phyloP scores from a whole-genome alignment of 768 basidiomycete species.

The Hygrocybe punicea region DNA sequence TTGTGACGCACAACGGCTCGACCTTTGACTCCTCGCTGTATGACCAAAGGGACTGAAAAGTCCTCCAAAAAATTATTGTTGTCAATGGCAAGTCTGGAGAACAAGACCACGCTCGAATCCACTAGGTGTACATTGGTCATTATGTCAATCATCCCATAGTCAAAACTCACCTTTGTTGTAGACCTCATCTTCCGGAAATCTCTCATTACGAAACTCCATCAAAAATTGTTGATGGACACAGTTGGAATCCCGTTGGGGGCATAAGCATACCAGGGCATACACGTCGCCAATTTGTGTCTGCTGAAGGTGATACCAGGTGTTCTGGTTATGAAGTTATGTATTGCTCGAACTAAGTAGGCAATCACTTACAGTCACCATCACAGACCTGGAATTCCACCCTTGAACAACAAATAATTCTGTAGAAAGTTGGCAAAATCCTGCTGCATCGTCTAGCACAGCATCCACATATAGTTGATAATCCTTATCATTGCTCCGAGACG shows the following conservation, averaged over 20 bases:
- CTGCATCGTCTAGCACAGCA: too few species aligned
- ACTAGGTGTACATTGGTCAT: not conserved
- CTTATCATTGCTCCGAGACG: too few species aligned
- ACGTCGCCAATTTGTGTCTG: not conserved
- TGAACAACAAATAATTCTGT: too few species aligned
- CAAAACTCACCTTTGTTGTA: not conserved
- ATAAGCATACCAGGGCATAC: not conserved
- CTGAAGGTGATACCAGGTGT: not conserved
- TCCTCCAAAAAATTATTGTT: not conserved
- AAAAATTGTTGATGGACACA: conserved; percentile 1
- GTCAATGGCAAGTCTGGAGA: not conserved
- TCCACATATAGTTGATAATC: too few species aligned
- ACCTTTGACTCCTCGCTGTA: not conserved
- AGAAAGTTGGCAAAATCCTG: too few species aligned
- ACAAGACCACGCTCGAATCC: not conserved
- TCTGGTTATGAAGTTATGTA: too few species aligned
- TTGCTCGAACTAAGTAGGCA: too few species aligned
- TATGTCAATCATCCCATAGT: not conserved
- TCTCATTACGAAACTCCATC: not conserved
- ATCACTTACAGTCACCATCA: too few species aligned
- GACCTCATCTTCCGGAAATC: not conserved
- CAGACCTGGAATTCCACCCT: too few species aligned
- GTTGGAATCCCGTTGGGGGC: not conserved
- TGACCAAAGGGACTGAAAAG: not conserved
- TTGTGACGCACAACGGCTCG: not conserved